phyloP scores from a whole-genome alignment of 257 asterid species.

The Petunia secreta region DNA sequence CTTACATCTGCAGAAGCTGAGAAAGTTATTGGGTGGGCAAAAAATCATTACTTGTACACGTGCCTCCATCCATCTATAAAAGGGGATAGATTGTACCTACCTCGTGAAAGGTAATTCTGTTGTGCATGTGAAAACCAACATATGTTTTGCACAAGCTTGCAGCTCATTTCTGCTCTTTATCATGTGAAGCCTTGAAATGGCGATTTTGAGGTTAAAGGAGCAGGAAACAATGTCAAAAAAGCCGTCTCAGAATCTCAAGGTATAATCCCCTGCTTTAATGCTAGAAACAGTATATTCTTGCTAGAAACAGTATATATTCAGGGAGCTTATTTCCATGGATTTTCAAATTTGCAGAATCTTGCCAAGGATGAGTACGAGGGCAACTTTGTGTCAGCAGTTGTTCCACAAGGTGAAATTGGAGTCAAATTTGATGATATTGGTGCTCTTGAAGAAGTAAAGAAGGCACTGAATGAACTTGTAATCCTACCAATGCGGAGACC shows the following conservation, averaged over 20 bases:
- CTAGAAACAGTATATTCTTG: background rate
- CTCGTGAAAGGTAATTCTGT: conserved; percentile 77
- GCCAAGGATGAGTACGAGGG: conserved; percentile 97
- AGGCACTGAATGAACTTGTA: conserved; percentile 89
- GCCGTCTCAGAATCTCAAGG: conserved; percentile 89
- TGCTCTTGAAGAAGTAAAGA: conserved; percentile 96
- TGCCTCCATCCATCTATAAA: conserved; percentile 70
- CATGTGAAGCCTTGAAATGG: conserved; percentile 73
- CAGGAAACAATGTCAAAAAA: conserved; percentile 75
- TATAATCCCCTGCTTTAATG: conserved; percentile 33
- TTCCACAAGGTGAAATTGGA: conserved; percentile 97
- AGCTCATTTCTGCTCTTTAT: conserved; percentile 28
- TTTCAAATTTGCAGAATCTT: conserved; percentile 63
- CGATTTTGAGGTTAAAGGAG: conserved; percentile 82
- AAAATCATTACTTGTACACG: conserved; percentile 81
- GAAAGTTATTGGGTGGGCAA: conserved; percentile 95
- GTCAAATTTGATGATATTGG: conserved; percentile 95
- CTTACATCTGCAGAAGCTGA: conserved; percentile 72
- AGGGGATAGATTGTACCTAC: conserved; percentile 73
- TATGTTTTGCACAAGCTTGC: conserved; percentile 35
- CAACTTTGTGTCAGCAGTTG: conserved; percentile 95
- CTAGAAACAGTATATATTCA: background rate
- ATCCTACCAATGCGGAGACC: conserved; percentile 98
- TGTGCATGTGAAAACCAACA: conserved; percentile 25
- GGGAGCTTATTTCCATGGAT: conserved; percentile 25